These are phyloP conservation scores for Myxozyma neglecta DNA, from an alignment of 805 yeast genomes.

Conservation along the genomic window DNA sequence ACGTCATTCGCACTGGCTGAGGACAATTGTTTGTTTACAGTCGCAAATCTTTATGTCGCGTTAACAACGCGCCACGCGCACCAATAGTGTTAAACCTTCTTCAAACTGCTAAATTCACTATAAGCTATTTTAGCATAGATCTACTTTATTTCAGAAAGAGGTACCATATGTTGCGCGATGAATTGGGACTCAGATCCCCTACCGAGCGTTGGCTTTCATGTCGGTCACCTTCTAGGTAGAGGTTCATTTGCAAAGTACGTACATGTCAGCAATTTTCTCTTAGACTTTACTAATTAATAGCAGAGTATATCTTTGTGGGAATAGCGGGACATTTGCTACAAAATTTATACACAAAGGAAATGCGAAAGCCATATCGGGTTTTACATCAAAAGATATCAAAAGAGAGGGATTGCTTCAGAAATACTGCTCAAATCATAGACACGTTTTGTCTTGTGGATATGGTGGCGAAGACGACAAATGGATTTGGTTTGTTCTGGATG, in stretches of 20 bases:
- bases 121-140: neutral
- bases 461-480: slow-evolving; percentile 57
- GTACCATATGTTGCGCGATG: neutral
- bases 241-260: slow-evolving; percentile 64
- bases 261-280: neutral
- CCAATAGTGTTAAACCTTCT: neutral
- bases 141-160: neutral
- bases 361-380: slow-evolving; percentile 35
- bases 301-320: slow-evolving; percentile 53
- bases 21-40: slow-evolving; percentile 1
- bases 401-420: slow-evolving; percentile 62
- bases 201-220: slow-evolving; percentile 14
- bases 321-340: slow-evolving; percentile 51
- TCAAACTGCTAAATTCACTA: neutral
- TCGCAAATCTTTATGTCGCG: neutral
- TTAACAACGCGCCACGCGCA: neutral
- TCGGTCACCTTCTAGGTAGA: slow-evolving; percentile 59
- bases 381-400: slow-evolving; percentile 44
- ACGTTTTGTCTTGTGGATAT: slow-evolving; percentile 56
- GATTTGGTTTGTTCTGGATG: slow-evolving; percentile 66
- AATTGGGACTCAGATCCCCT: slow-evolving; percentile 9
- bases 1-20: neutral
- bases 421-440: slow-evolving; percentile 56
- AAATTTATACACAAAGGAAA: slow-evolving; percentile 50
- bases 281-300: neutral